Conservation (phyloP, 2,329 filamentous ascomycete species). For the Hansfordia pulvinata region DNA sequence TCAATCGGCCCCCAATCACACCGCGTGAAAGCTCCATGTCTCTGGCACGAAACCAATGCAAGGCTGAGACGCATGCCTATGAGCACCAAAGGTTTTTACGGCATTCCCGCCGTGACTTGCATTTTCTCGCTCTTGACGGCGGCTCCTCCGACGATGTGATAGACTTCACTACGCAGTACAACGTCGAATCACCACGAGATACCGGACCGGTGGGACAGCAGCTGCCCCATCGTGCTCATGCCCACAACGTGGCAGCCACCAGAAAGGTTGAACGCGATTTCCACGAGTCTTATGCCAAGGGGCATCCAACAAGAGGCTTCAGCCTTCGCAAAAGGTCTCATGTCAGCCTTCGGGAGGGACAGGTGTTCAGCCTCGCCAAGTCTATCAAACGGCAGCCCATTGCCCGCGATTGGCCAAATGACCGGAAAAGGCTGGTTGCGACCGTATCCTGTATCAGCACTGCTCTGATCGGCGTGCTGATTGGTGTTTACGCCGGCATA, state of each 20-base stretch:
- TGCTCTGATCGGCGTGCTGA: conserved; percentile 53
- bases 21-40: conserved; percentile 11
- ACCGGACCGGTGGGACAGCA: conserved; percentile 4
- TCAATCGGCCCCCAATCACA: conserved; percentile 13
- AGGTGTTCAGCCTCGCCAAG: conserved; percentile 36
- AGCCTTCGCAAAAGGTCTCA: conserved; percentile 37
- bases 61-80: neutral
- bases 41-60: conserved; percentile 3
- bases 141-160: conserved; percentile 13
- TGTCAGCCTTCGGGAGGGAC: conserved; percentile 34
- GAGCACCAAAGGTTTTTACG: conserved; percentile 1
- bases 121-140: conserved; percentile 16
- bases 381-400: conserved; percentile 50
- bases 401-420: conserved; percentile 56
- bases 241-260: conserved; percentile 11
- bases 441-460: conserved; percentile 60
- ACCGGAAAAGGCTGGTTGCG: conserved; percentile 56
- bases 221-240: conserved; percentile 11
- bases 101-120: conserved; percentile 7
- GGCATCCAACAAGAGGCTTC: conserved; percentile 8
- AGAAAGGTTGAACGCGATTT: conserved; percentile 14
- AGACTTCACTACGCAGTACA: conserved; percentile 12
- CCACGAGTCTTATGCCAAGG: no score
- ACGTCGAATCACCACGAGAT: neutral
- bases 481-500: conserved; percentile 66